Conservation (phyloP, 2,329 filamentous ascomycete species). For the Ascocoryne sarcoides region DNA sequence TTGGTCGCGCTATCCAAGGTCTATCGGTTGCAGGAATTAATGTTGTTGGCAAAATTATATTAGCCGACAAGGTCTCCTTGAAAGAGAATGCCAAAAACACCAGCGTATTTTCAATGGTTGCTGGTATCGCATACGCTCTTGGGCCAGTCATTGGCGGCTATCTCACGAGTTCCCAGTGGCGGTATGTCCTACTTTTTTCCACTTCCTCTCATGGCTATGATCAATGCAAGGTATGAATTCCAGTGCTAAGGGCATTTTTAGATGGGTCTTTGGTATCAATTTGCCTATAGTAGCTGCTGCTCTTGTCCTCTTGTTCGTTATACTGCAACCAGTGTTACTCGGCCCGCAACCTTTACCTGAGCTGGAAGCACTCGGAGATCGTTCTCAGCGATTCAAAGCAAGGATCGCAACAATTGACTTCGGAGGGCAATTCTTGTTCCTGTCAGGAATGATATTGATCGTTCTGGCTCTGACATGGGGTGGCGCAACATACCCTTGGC, state of each 20-base stretch:
- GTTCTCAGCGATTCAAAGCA: conserved; percentile 12
- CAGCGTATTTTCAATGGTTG: conserved; percentile 51
- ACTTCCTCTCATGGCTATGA: neutral
- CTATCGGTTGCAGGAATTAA: conserved; percentile 52
- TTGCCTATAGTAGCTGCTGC: conserved; percentile 46
- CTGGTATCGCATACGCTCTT: conserved; percentile 47
- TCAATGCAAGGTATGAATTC: no score
- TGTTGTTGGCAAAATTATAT: conserved; percentile 51
- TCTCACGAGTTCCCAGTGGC: conserved; percentile 28
- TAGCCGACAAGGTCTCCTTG: conserved; percentile 55
- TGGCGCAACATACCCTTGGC: conserved; percentile 35
- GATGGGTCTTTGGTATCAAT: conserved; percentile 59
- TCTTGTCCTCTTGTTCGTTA: conserved; percentile 43
- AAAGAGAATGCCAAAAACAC: conserved; percentile 54
- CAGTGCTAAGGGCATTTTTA: conserved; percentile 8
- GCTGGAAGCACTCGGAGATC: neutral
- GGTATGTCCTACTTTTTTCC: neutral
- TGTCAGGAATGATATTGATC: conserved; percentile 29
- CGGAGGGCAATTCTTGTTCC: conserved; percentile 47
- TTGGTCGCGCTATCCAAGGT: conserved; percentile 56
- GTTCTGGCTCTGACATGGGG: conserved; percentile 39
- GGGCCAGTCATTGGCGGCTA: conserved; percentile 51
- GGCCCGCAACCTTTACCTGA: conserved; percentile 32
- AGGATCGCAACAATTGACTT: conserved; percentile 47
- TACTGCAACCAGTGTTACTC: conserved; percentile 51